Evolutionary conservation across 1,139 yeast species (phyloP).

Genomic region (Suzukiozyma palmioleophila): DNA sequence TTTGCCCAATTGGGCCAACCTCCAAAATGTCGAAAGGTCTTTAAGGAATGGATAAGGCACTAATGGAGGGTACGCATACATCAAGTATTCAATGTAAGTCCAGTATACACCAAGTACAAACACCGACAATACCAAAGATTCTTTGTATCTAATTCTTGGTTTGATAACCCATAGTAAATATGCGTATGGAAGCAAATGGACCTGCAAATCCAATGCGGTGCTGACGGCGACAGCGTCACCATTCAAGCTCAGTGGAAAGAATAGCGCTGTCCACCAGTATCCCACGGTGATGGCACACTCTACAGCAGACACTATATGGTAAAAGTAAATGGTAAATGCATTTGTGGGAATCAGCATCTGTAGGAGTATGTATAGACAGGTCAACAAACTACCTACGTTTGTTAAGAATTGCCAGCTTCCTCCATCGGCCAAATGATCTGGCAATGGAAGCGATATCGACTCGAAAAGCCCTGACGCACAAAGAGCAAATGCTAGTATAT

Average conservation of each 20-base stretch:
- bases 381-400: constrained; percentile 20
- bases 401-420: constrained; percentile 72
- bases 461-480: not conserved
- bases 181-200: constrained; percentile 22
- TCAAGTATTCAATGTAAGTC: constrained; percentile 5
- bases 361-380: not conserved
- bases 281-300: constrained; percentile 20
- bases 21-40: constrained; percentile 3
- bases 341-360: not conserved
- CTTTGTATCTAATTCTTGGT: not conserved
- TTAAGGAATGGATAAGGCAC: constrained; percentile 19
- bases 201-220: constrained; percentile 16
- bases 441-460: constrained; percentile 17
- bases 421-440: constrained; percentile 44
- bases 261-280: constrained; percentile 18
- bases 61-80: not conserved
- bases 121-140: not conserved
- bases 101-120: constrained; percentile 5
- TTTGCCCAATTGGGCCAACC: constrained; percentile 9
- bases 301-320: not conserved
- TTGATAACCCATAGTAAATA: constrained; percentile 5
- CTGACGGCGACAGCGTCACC: constrained; percentile 16
- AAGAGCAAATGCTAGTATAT: not conserved
- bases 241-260: constrained; percentile 18
- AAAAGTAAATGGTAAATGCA: not conserved